A percentile compares a stretch with the other conserved stretches of the same genome.
Conservation (phyloP, 2,329 filamentous ascomycete species). For the Fusarium goolgardi region DNA sequence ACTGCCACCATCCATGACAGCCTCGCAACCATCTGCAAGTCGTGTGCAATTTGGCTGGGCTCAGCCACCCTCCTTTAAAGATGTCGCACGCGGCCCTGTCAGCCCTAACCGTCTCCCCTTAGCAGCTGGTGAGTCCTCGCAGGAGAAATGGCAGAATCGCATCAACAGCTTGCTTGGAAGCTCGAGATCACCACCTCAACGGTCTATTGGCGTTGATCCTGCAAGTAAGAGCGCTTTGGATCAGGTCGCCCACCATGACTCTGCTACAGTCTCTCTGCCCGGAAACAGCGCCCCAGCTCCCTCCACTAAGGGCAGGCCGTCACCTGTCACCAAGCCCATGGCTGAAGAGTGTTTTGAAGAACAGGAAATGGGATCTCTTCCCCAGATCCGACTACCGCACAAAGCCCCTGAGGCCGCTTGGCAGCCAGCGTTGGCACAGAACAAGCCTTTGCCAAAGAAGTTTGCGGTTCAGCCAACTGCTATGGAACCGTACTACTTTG, state of each 20-base stretch:
- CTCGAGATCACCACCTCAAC: slow-evolving; percentile 69
- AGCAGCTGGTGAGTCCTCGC: slow-evolving; percentile 52
- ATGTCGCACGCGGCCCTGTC: slow-evolving; percentile 43
- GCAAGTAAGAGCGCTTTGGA: slow-evolving; percentile 75
- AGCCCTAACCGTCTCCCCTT: slow-evolving; percentile 40
- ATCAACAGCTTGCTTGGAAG: slow-evolving; percentile 83
- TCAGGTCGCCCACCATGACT: slow-evolving; percentile 59
- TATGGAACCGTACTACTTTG: slow-evolving; percentile 53
- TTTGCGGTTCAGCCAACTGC: slow-evolving; percentile 57
- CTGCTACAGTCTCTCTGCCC: slow-evolving; percentile 78
- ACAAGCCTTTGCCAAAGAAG: slow-evolving; percentile 65
- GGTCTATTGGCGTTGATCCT: slow-evolving; percentile 72
- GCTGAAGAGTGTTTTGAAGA: slow-evolving; percentile 85
- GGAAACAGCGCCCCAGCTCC: slow-evolving; percentile 37
- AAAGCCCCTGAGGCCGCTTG: slow-evolving; percentile 72
- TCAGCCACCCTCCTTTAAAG: slow-evolving; percentile 50
- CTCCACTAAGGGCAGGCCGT: slow-evolving; percentile 57
- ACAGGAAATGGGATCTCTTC: slow-evolving; percentile 82
- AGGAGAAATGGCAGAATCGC: slow-evolving; percentile 78
- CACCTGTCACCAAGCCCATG: slow-evolving; percentile 71
- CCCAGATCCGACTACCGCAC: slow-evolving; percentile 74
- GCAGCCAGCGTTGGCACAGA: slow-evolving; percentile 66
- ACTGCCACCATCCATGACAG: slow-evolving; percentile 70
- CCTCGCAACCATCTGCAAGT: slow-evolving; percentile 43
- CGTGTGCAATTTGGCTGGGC: slow-evolving; percentile 52